These are phyloP conservation scores for Plasmodium vivax DNA, from an alignment of 169 alveolate species.

Conservation along the genomic window DNA sequence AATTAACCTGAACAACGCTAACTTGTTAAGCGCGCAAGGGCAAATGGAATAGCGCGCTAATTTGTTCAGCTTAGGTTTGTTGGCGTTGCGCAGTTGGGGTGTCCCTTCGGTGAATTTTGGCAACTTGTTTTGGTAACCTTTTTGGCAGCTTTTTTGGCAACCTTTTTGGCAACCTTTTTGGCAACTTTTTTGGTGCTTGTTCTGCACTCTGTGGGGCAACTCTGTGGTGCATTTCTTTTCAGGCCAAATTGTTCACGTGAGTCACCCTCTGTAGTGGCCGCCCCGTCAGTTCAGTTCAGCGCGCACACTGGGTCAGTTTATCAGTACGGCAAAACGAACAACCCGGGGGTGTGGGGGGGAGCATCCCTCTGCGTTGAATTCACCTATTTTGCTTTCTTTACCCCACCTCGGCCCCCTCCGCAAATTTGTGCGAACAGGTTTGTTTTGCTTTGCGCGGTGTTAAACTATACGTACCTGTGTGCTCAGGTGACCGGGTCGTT, in stretches of 20 bases:
- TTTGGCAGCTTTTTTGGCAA: background rate
- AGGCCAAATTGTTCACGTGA: background rate
- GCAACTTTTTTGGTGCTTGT: background rate
- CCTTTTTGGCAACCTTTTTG: background rate
- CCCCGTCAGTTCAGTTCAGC: background rate
- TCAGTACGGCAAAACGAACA: background rate
- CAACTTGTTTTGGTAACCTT: background rate
- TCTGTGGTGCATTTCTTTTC: background rate
- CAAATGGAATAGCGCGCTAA: background rate
- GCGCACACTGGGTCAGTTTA: background rate
- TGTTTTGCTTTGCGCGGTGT: background rate
- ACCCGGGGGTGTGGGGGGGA: background rate
- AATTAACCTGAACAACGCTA: background rate
- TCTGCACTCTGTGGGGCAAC: background rate
- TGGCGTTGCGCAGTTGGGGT: background rate
- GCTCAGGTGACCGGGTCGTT: background rate
- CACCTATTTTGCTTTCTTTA: background rate
- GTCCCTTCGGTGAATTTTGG: background rate
- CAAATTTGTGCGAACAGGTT: background rate
- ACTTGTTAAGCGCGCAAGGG: background rate
- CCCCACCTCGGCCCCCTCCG: background rate
- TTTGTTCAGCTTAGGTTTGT: background rate
- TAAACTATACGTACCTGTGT: background rate
- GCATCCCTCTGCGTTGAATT: background rate
- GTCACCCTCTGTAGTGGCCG: background rate